Conservation (phyloP, 2,329 filamentous ascomycete genomes). For the Coniochaeta prunicola region DNA sequence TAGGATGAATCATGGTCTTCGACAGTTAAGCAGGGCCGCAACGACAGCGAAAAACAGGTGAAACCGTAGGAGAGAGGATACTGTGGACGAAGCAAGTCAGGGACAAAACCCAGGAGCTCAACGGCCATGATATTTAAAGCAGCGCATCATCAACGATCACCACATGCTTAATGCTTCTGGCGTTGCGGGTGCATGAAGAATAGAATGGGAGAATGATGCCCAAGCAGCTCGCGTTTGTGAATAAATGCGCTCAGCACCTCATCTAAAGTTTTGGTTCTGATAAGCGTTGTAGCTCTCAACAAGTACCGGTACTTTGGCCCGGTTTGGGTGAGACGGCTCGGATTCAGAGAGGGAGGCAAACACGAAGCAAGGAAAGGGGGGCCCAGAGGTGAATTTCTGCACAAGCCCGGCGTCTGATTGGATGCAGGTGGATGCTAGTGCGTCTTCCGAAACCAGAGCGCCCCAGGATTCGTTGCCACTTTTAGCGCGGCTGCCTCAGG, state of each 20-base stretch:
- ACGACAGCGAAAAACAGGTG: too few species aligned
- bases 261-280: too few species aligned
- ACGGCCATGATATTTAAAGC: background rate
- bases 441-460: constrained; percentile 27
- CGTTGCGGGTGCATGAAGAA: too few species aligned
- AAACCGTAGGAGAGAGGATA: background rate
- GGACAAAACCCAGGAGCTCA: background rate
- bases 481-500: constrained; percentile 36
- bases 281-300: background rate
- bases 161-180: too few species aligned
- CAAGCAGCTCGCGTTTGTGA: background rate
- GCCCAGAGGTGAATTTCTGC: constrained; percentile 11
- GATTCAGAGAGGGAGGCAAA: constrained; percentile 18
- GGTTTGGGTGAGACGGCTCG: constrained; percentile 6
- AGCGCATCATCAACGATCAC: too few species aligned
- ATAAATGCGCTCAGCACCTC: too few species aligned
- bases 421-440: background rate
- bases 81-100: background rate
- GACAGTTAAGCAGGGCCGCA: too few species aligned
- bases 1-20: too few species aligned
- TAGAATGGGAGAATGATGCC: too few species aligned
- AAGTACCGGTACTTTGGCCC: constrained; percentile 2
- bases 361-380: constrained; percentile 1
- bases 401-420: background rate
- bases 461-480: constrained; percentile 35